phyloP scores from a whole-genome alignment of 805 yeast genomes.

The Pichia manshurica region DNA sequence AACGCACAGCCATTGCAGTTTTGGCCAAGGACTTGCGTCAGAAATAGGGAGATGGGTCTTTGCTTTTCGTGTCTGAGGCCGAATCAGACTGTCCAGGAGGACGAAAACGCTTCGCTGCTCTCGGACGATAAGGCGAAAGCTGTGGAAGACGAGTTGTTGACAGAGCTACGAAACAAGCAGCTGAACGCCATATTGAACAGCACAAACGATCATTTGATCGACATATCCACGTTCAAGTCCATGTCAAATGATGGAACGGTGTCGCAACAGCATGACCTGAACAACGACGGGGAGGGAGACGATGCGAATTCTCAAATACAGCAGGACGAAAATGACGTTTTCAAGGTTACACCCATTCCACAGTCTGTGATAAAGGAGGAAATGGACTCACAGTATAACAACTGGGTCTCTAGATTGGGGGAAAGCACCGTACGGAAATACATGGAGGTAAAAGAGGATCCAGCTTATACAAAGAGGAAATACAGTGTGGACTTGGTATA shows the following conservation, averaged over 20 bases:
- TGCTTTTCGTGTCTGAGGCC: conserved; percentile 30
- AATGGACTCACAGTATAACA: conserved; percentile 1
- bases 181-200: conserved; percentile 29
- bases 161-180: conserved; percentile 29
- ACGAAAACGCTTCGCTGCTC: conserved; percentile 7
- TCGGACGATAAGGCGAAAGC: conserved; percentile 7
- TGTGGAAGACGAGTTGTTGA: conserved; percentile 20
- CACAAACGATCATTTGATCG: conserved; percentile 32
- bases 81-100: conserved; percentile 6
- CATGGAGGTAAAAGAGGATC: background rate
- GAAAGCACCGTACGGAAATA: conserved; percentile 1
- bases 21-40: too few species aligned
- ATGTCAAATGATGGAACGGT: conserved; percentile 6
- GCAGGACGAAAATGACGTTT: conserved; percentile 7
- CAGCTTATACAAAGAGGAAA: background rate
- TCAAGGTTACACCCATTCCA: conserved; percentile 9
- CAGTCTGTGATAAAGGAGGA: conserved; percentile 5
- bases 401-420: conserved; percentile 1
- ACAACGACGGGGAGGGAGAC: background rate
- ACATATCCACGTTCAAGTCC: conserved; percentile 20
- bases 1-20: too few species aligned
- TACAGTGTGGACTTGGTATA: conserved; percentile 5
- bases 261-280: background rate
- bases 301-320: conserved; percentile 4
- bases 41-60: conserved; percentile 25